phyloP scores from a whole-genome alignment of 2,329 filamentous ascomycete genomes.

The Emericellopsis atlantica region DNA sequence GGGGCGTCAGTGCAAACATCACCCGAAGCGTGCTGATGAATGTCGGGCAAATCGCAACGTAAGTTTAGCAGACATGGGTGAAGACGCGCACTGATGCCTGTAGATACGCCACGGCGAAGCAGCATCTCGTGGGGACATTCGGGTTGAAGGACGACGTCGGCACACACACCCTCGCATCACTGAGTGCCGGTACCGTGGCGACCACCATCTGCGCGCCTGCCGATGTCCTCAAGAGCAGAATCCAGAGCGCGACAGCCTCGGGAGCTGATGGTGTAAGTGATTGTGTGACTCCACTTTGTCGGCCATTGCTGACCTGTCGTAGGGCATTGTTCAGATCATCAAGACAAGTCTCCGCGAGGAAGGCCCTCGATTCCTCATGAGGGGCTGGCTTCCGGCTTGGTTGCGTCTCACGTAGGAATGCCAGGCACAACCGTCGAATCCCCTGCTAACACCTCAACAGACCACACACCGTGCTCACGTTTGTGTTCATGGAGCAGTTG shows the following conservation, averaged over 20 bases:
- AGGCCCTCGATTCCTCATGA: slow-evolving; percentile 28
- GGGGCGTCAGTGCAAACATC: slow-evolving; percentile 25
- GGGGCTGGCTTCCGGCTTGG: slow-evolving; percentile 32
- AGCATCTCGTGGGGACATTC: slow-evolving; percentile 13
- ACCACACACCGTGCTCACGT: slow-evolving; percentile 30
- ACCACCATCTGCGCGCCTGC: slow-evolving; percentile 31
- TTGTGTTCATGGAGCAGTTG: slow-evolving; percentile 31
- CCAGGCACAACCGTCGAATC: not conserved
- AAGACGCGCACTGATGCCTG: not conserved
- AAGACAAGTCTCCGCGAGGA: slow-evolving; percentile 20
- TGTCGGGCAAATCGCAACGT: slow-evolving; percentile 31
- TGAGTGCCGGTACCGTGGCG: slow-evolving; percentile 29
- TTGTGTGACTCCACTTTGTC: not conserved
- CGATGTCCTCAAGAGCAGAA: slow-evolving; percentile 29
- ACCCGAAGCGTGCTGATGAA: slow-evolving; percentile 31
- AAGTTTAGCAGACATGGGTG: slow-evolving; percentile 5
- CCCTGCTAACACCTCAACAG: slow-evolving; percentile 8
- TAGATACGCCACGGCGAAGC: slow-evolving; percentile 21
- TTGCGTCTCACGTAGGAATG: slow-evolving; percentile 24
- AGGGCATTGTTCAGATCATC: slow-evolving; percentile 21
- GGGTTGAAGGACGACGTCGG: slow-evolving; percentile 22
- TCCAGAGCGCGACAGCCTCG: slow-evolving; percentile 14
- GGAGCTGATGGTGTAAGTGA: not conserved
- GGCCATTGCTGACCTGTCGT: not conserved
- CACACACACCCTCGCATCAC: slow-evolving; percentile 25